Evolutionary conservation across 1,284 basidiomycete genomes (phyloP), one percentile per base, ranked within the genome.

Genomic region (Malassezia yamatoensis): DNA sequence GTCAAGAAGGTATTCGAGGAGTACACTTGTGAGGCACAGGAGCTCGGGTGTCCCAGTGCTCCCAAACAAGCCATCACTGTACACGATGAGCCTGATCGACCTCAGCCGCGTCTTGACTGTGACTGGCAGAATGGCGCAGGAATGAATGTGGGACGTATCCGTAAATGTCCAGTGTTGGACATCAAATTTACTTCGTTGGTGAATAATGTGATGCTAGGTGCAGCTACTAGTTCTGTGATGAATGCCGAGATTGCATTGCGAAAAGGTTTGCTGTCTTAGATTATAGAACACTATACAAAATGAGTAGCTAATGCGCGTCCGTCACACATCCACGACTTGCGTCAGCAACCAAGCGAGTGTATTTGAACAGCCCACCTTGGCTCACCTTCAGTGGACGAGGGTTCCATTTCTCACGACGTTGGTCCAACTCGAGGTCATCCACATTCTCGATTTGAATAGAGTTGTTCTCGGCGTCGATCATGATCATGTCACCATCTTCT

Each of bases 181-280:
- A 68, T 74, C 61, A 74, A 73, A 54, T 96, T 98, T 75, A 87
- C 96, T 39, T 87, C 90, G 43, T 80, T 99, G 55, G 83, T 85
- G 60, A 94, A 96, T 77, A 98, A 98, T 72, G 91, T 96, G 60
- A 85, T 85, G 67, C 88, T 98, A 64, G 93, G 94, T 7, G 93
- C 93, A 10, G 93, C 94, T 48, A 98, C 94, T 43, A 90, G 87
- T 67, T 90, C 88, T 59, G 88, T 99, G 75, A 93, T 98, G 75
- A 98, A 98, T 75, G 94, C 93, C 4, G 93, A 98, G 80, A 79
- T 88, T 38, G 91, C 90, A n/a, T 82, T 93, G 5, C 77, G 86
- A 53, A 89, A 87, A 77, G 88, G 87, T 11, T 78, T 63, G 39
- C 61, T 74, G 10, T 52, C 50, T 21, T 59, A 49, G 42, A 38